Evolutionary conservation across 495 filamentous ascomycete genomes (phyloP).

Genomic region (Penicillium tannophilum): DNA sequence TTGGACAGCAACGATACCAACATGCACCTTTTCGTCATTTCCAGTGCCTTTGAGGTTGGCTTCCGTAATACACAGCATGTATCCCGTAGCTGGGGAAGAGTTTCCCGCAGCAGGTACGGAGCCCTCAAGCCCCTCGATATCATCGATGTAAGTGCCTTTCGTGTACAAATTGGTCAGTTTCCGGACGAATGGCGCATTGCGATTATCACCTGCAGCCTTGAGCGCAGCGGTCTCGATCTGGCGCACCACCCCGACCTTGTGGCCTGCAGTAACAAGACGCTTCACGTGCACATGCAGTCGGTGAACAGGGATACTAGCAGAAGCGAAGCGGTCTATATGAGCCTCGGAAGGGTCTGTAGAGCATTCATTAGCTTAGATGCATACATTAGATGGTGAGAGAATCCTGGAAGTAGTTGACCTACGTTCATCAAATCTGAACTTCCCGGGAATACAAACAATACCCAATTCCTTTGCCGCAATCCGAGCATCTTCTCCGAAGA

Average conservation of each 20-base stretch:
- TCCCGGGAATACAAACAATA: conserved; percentile 97
- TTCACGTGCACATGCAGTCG: conserved; percentile 94
- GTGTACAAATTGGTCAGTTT: conserved; percentile 97
- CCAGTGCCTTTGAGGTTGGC: conserved; percentile 80
- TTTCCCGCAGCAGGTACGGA: conserved; percentile 48
- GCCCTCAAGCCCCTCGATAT: conserved; percentile 76
- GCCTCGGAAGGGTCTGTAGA: conserved; percentile 78
- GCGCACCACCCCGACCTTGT: conserved; percentile 94
- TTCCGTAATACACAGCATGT: conserved; percentile 92
- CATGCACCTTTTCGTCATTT: conserved; percentile 89
- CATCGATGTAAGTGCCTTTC: conserved; percentile 97
- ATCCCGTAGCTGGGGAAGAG: conserved; percentile 76
- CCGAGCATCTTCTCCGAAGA: conserved; percentile 97
- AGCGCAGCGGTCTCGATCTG: conserved; percentile 98
- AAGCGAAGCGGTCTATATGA: conserved; percentile 89
- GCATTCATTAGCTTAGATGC: conserved; percentile 10
- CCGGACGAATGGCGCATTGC: conserved; percentile 87
- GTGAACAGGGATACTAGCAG: conserved; percentile 92
- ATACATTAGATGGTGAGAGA: background rate
- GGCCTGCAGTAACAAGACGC: conserved; percentile 84
- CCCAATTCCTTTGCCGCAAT: conserved; percentile 87
- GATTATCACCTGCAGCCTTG: conserved; percentile 94
- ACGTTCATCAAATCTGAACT: conserved; percentile 91
- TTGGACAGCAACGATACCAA: conserved; percentile 93
- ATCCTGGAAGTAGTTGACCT: conserved; percentile 27